Evolutionary conservation across 306 rosid species (phyloP), one percentile per base, ranked within the genome.

Genomic region (Cicer pinnatifidum): DNA sequence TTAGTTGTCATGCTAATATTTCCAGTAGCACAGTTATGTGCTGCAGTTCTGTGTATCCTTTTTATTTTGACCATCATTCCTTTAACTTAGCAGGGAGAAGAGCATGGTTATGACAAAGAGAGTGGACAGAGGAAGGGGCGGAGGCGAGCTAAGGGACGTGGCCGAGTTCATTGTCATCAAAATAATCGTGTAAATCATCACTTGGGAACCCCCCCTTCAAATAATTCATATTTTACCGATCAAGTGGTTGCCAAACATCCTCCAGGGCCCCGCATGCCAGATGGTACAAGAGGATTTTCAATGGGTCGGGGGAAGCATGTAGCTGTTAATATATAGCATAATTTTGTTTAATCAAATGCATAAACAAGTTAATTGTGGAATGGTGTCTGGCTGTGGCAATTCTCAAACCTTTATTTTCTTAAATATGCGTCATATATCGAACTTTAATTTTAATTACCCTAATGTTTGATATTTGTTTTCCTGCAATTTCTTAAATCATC

Each of bases 231-330:
- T 51, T 80, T 59, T 53, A 77, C 72, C 1, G 97, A 91, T 80
- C 92, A 78, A 75, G 86, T 79, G 6, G 61, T 80, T 37, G 76
- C 86, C 71, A 92, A 84, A 76, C 93, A 88, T 41, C 98, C 98
- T 59, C 98, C 98, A 0, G 99, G 97, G 45, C 99, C 99, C 2
- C 92, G 99, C 9, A 94, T 94, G 99, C 99, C 99, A 0, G 96
- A 94, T 53, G 99, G 99, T 15, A 94, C 99, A 9, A 91, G 88
- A 85, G 99, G 99, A 76, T 94, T 94, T 76, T 87, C 93, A 5
- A 79, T 88, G 95, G 99, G 99, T 51, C 83, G 99, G 83, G 99
- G 97, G 65, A 94, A 86, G 86, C 88, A 86, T 2, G 58, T 91
- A 54, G 75, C 89, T 81, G 94, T 84, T 85, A 85, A 88, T 83